Evolutionary conservation across 495 filamentous ascomycete species (phyloP).

Genomic region (Penicillium coffeae): DNA sequence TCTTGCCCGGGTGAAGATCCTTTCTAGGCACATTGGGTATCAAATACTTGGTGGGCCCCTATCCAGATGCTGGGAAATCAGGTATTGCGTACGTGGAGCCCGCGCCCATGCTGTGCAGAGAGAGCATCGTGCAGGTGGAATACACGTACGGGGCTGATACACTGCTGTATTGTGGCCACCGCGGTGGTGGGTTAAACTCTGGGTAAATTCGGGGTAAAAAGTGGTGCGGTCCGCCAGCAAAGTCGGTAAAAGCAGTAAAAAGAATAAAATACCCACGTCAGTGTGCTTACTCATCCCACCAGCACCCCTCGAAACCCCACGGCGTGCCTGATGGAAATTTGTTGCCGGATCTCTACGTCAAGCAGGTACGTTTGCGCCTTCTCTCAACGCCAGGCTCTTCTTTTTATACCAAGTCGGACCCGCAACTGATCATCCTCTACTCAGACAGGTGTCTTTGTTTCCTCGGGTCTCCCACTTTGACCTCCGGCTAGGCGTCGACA

Average conservation of each 20-base stretch:
- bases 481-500: slow-evolving; percentile 23
- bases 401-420: neutral
- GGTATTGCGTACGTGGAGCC: neutral
- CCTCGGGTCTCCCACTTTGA: slow-evolving; percentile 18
- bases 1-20: neutral
- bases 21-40: neutral
- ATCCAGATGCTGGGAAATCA: neutral
- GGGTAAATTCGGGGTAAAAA: too few species aligned
- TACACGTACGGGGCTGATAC: too few species aligned
- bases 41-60: neutral
- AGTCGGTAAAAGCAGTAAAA: too few species aligned
- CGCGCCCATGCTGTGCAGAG: neutral
- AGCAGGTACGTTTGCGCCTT: slow-evolving; percentile 18
- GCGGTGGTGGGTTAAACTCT: too few species aligned
- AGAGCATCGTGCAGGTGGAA: too few species aligned
- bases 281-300: slow-evolving; percentile 26
- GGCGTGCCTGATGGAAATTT: slow-evolving; percentile 39
- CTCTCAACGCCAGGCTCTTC: neutral
- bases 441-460: slow-evolving; percentile 14
- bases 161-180: too few species aligned
- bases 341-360: slow-evolving; percentile 35
- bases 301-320: slow-evolving; percentile 35
- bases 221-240: too few species aligned
- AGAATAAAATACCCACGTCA: neutral
- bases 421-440: slow-evolving; percentile 3